Evolutionary conservation across 371 early-diverging fungal genomes (phyloP).

Genomic region (Dipsacomyces acuminosporus): DNA sequence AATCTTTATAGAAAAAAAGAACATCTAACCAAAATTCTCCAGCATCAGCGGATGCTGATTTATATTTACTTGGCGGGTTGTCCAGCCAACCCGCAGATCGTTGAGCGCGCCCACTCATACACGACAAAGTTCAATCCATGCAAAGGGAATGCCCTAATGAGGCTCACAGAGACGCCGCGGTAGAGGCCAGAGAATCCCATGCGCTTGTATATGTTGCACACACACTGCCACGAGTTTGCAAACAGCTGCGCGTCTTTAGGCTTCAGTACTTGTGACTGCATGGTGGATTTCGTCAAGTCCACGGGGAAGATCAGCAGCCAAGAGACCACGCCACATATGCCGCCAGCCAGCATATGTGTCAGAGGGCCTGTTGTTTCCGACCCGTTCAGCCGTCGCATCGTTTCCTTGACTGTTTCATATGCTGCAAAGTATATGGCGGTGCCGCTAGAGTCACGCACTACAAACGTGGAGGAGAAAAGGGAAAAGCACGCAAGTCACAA

Average conservation of each 20-base stretch:
- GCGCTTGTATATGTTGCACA: slow-evolving; percentile 51
- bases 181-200: slow-evolving; percentile 63
- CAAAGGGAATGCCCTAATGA: slow-evolving; percentile 75
- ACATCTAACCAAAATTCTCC: too few species aligned
- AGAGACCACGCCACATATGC: slow-evolving; percentile 67
- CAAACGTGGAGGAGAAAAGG: too few species aligned
- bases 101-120: slow-evolving; percentile 59
- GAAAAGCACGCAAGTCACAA: background rate
- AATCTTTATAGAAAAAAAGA: too few species aligned
- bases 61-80: slow-evolving; percentile 8
- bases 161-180: slow-evolving; percentile 67
- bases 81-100: slow-evolving; percentile 30
- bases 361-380: slow-evolving; percentile 55
- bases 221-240: slow-evolving; percentile 52
- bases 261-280: slow-evolving; percentile 67
- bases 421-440: slow-evolving; percentile 73
- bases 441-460: slow-evolving; percentile 65
- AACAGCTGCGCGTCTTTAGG: slow-evolving; percentile 47
- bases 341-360: slow-evolving; percentile 69
- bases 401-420: slow-evolving; percentile 66
- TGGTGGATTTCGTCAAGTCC: slow-evolving; percentile 67
- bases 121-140: slow-evolving; percentile 77
- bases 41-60: too few species aligned
- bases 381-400: slow-evolving; percentile 51
- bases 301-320: slow-evolving; percentile 78